These are phyloP conservation scores for Puccinellia tenuiflora DNA, from an alignment of 176 grass and related monocot species.

Conservation along the genomic window DNA sequence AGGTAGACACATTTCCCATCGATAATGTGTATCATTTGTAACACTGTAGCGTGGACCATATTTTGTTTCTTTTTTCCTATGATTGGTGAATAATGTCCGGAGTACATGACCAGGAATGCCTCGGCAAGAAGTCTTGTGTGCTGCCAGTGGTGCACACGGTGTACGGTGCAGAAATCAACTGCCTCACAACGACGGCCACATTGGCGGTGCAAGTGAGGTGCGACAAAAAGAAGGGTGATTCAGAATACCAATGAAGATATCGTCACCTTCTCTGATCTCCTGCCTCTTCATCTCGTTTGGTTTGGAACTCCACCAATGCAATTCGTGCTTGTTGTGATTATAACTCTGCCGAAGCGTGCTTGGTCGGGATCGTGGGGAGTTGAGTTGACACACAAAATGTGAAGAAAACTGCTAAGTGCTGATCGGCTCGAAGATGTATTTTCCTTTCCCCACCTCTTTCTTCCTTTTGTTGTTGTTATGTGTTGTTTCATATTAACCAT, in stretches of 20 bases:
- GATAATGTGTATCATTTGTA: too few species aligned
- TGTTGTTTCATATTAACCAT: slow-evolving; percentile 30
- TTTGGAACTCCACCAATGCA: not conserved
- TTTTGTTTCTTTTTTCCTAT: too few species aligned
- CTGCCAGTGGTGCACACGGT: too few species aligned
- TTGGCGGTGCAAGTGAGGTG: slow-evolving; percentile 74
- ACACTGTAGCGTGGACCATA: too few species aligned
- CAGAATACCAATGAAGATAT: slow-evolving; percentile 8
- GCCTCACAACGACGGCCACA: slow-evolving; percentile 45
- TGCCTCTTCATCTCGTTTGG: slow-evolving; percentile 2
- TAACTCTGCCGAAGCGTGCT: not conserved
- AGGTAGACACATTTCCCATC: too few species aligned
- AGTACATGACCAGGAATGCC: too few species aligned
- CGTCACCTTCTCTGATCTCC: not conserved
- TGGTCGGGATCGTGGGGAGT: slow-evolving; percentile 5
- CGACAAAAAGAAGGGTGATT: slow-evolving; percentile 21
- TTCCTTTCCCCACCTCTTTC: not conserved
- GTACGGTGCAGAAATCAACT: too few species aligned
- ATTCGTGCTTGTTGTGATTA: not conserved
- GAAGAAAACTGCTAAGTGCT: not conserved
- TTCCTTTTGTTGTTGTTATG: not conserved
- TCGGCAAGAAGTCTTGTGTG: too few species aligned
- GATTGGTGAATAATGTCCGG: too few species aligned
- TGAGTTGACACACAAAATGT: slow-evolving; percentile 11
- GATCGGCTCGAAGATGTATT: slow-evolving; percentile 5